phyloP scores from a whole-genome alignment of 2,329 filamentous ascomycete species.

The Nannizziopsis arthrosporioides region DNA sequence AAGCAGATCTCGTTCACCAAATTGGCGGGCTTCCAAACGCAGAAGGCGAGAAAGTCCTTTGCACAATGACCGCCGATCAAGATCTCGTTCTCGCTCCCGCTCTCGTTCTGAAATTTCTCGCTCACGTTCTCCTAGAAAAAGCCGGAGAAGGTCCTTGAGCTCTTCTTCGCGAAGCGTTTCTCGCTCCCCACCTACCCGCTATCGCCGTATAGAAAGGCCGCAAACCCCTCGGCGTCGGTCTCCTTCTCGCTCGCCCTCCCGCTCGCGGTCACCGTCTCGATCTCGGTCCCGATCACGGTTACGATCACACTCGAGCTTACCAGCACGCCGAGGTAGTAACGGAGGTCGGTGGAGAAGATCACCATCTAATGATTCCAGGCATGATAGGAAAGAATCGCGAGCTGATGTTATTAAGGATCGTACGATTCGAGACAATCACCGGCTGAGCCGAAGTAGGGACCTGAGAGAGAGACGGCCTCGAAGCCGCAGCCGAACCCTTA shows the following conservation, averaged over 20 bases:
- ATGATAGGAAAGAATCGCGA: constrained; percentile 33
- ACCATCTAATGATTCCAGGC: constrained; percentile 33
- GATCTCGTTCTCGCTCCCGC: constrained; percentile 40
- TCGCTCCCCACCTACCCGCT: constrained; percentile 25
- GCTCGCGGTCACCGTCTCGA: constrained; percentile 26
- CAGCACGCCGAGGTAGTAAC: constrained; percentile 18
- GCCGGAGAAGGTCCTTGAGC: constrained; percentile 32
- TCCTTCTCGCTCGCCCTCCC: constrained; percentile 27
- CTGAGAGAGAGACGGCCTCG: constrained; percentile 21
- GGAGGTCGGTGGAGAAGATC: constrained; percentile 33
- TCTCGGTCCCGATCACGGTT: constrained; percentile 25
- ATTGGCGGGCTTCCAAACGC: constrained; percentile 26
- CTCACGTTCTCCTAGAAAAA: constrained; percentile 46
- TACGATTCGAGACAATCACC: constrained; percentile 32
- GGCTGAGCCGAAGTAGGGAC: constrained; percentile 31
- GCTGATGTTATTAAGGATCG: constrained; percentile 42
- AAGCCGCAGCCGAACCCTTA: constrained; percentile 19
- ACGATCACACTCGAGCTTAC: constrained; percentile 25
- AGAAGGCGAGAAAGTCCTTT: constrained; percentile 29
- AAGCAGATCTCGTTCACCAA: constrained; percentile 33
- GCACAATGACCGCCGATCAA: constrained; percentile 33
- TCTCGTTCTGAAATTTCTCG: constrained; percentile 40
- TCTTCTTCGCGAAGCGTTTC: constrained; percentile 30
- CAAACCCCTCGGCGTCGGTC: constrained; percentile 21
- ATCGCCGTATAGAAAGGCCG: constrained; percentile 23